Evolutionary conservation across 495 filamentous ascomycete genomes (phyloP).

Genomic region (Aspergillus steynii): DNA sequence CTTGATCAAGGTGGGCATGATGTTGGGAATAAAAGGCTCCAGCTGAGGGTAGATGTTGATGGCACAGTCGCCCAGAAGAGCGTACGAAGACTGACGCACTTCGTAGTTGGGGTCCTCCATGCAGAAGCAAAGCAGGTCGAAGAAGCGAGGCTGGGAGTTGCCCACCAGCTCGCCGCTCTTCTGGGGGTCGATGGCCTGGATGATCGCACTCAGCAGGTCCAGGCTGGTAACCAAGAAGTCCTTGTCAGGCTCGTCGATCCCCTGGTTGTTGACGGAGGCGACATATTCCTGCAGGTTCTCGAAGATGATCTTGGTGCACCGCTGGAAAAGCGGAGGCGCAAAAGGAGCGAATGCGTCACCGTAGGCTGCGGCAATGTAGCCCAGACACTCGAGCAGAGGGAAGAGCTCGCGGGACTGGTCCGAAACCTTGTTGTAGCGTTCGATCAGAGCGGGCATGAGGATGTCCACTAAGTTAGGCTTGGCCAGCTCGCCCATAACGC

Average conservation of each 20-base stretch:
- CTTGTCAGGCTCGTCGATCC: constrained; percentile 83
- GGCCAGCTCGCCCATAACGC: constrained; percentile 77
- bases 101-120: constrained; percentile 92
- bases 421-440: constrained; percentile 81
- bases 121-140: constrained; percentile 85
- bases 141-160: constrained; percentile 77
- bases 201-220: constrained; percentile 89
- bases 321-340: constrained; percentile 76
- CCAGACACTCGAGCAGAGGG: constrained; percentile 90
- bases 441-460: constrained; percentile 93
- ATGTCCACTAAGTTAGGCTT: constrained; percentile 75
- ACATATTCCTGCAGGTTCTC: constrained; percentile 79
- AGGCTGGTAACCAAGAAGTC: constrained; percentile 97
- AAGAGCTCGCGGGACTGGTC: constrained; percentile 94
- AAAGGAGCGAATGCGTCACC: constrained; percentile 81
- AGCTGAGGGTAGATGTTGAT: constrained; percentile 91
- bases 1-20: constrained; percentile 78
- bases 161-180: constrained; percentile 75
- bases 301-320: constrained; percentile 89
- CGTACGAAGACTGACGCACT: constrained; percentile 94
- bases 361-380: constrained; percentile 88
- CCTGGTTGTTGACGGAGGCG: constrained; percentile 60
- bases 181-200: constrained; percentile 79
- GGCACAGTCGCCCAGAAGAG: constrained; percentile 91
- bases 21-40: constrained; percentile 65